These are phyloP conservation scores for Scheffersomyces lignicola DNA, from an alignment of 1,139 yeast genomes.

Conservation along the genomic window DNA sequence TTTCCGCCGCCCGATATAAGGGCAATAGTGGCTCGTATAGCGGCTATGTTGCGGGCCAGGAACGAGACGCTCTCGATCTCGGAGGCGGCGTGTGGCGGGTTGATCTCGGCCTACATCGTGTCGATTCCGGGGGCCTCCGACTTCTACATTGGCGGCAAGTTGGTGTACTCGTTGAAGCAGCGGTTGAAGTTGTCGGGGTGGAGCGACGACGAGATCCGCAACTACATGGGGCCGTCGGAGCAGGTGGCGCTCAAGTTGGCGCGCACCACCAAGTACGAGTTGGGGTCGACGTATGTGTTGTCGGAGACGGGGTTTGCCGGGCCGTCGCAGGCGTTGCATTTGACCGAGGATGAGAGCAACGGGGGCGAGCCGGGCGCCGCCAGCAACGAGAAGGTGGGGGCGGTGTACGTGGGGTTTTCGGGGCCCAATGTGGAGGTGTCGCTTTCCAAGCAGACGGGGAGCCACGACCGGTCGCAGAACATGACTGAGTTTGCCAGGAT, in stretches of 20 bases:
- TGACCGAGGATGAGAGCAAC: conserved; percentile 19
- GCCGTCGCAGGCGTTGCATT: conserved; percentile 53
- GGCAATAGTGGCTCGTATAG: conserved; percentile 54
- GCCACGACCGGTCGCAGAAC: conserved; percentile 55
- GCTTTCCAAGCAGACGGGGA: conserved; percentile 45
- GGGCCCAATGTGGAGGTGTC: conserved; percentile 66
- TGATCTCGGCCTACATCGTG: conserved; percentile 75
- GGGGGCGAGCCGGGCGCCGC: conserved; percentile 9
- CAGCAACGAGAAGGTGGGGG: conserved; percentile 49
- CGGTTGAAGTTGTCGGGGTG: conserved; percentile 77
- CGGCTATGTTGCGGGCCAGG: conserved; percentile 50
- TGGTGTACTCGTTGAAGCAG: conserved; percentile 75
- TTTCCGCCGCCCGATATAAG: conserved; percentile 65
- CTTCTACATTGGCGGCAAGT: conserved; percentile 81
- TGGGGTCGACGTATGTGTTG: conserved; percentile 78
- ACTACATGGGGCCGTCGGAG: conserved; percentile 81
- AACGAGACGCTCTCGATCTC: conserved; percentile 73
- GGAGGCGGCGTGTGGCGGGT: conserved; percentile 90
- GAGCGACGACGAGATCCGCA: conserved; percentile 65
- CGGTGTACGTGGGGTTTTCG: conserved; percentile 68
- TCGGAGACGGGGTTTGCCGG: conserved; percentile 91
- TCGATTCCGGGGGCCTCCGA: conserved; percentile 83
- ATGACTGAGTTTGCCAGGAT: conserved; percentile 73
- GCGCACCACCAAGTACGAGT: conserved; percentile 72
- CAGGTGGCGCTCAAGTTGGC: conserved; percentile 76